Evolutionary conservation across 2,329 filamentous ascomycete species (phyloP).

Genomic region (Aspergillus hortae): DNA sequence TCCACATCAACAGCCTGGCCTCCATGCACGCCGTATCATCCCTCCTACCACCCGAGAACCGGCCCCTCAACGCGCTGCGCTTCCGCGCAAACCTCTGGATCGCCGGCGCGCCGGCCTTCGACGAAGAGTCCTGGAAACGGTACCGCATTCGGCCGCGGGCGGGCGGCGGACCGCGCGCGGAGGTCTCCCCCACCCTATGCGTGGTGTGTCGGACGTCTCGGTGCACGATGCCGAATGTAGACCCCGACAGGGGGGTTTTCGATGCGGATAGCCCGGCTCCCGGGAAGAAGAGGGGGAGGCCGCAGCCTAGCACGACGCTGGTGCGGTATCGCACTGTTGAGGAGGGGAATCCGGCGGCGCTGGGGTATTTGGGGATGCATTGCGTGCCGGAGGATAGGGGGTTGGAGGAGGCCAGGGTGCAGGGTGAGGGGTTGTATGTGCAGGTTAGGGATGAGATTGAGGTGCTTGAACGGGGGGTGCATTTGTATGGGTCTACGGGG

Average conservation of each 20-base stretch:
- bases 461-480: slow-evolving; percentile 16
- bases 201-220: slow-evolving; percentile 22
- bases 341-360: slow-evolving; percentile 14
- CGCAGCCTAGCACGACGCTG: slow-evolving; percentile 20
- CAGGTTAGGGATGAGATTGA: slow-evolving; percentile 19
- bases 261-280: slow-evolving; percentile 14
- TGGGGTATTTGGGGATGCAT: slow-evolving; percentile 22
- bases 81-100: slow-evolving; percentile 22
- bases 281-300: slow-evolving; percentile 16
- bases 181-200: slow-evolving; percentile 11
- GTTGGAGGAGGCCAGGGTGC: slow-evolving; percentile 12
- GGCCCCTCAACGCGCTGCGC: slow-evolving; percentile 17
- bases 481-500: slow-evolving; percentile 19
- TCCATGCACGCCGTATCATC: slow-evolving; percentile 18
- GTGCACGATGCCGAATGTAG: slow-evolving; percentile 22
- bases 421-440: slow-evolving; percentile 11
- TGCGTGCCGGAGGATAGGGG: slow-evolving; percentile 19
- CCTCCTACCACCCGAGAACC: slow-evolving; percentile 18
- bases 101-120: slow-evolving; percentile 13
- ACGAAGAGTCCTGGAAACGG: slow-evolving; percentile 21
- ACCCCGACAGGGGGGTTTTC: slow-evolving; percentile 15
- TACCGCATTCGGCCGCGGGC: slow-evolving; percentile 13
- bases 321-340: slow-evolving; percentile 17
- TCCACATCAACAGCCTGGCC: slow-evolving; percentile 20
- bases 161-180: slow-evolving; percentile 2